These are phyloP conservation scores for Xylariomycetidae sp. DNA, from an alignment of 2,329 filamentous ascomycete genomes.

Conservation along the genomic window DNA sequence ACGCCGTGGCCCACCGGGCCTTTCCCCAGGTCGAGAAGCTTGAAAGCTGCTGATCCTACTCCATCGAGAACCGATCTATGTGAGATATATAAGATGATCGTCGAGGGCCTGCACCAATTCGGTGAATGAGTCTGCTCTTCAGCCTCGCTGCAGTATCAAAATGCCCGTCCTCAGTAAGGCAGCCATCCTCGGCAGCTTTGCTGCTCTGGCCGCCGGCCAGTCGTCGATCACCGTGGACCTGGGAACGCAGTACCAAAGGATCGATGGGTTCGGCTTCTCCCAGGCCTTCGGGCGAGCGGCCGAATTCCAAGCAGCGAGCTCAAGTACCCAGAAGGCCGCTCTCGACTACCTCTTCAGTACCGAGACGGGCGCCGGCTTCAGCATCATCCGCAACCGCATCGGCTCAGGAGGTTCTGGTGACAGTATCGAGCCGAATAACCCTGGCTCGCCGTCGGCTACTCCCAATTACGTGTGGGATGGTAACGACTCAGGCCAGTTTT, in stretches of 20 bases:
- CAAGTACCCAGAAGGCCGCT: slow-evolving; percentile 25
- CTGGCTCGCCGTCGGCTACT: slow-evolving; percentile 32
- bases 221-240: slow-evolving; percentile 22
- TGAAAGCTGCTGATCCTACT: no score
- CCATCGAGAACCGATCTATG: no score
- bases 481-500: slow-evolving; percentile 43
- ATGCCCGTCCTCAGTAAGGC: slow-evolving; percentile 4
- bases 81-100: no score
- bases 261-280: slow-evolving; percentile 44
- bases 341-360: slow-evolving; percentile 40
- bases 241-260: slow-evolving; percentile 24
- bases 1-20: no score
- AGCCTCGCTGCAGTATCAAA: neutral
- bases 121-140: neutral
- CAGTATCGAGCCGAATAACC: slow-evolving; percentile 36
- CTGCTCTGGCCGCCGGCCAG: slow-evolving; percentile 11
- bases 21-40: no score
- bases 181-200: slow-evolving; percentile 5
- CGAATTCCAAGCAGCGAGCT: slow-evolving; percentile 30
- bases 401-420: slow-evolving; percentile 28
- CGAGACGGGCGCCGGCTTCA: slow-evolving; percentile 39
- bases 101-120: no score
- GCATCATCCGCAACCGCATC: slow-evolving; percentile 43
- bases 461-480: slow-evolving; percentile 39
- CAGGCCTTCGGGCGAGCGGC: slow-evolving; percentile 40